Evolutionary conservation across 2,329 filamentous ascomycete species (phyloP), one percentile per base, ranked within the genome.

Genomic region (Epichloe amarillans): DNA sequence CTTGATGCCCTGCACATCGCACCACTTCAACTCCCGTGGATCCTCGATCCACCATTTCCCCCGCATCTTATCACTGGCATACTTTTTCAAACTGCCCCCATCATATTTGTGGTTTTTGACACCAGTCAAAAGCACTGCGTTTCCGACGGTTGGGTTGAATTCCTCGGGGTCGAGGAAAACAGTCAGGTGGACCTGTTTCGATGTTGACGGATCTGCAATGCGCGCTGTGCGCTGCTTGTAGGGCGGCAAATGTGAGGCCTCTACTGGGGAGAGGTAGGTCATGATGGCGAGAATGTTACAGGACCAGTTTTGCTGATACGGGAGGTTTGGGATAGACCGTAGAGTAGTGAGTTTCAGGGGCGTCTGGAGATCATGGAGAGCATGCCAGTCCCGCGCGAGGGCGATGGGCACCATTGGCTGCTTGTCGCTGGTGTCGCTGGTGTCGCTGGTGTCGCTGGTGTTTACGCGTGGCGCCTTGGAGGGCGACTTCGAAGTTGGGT

Each of bases 101-200:
- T 79, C 76, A 51, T 75, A 79, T 1, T 69, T 61, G 47, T 80
- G 77, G 35, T 80, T 80, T 80, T 80, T 80, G 2, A 79, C 75
- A 0, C 76, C 76, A 0, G 74, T 66, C 0, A 80, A 61, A 4
- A 80, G 55, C 1, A 79, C 72, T 0, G 71, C 71, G 47, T 69
- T 73, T 3, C 76, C 77, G 0, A 77, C 57, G 0, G 43, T 51
- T 0, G 77, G 76, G 1, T 52, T 54, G 55, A 80, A 80, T 0
- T 58, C 57, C 2, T 73, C 70, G 0, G 77, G 70, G 26, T 79
- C 73, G 4, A 79, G 66, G 47, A 79, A 79, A 0, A 79, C 72
- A 0, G 75, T 77, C 3, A 80, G 58, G 39, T 73, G 70, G 4
- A 80, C 72, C 19, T 71, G 72, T 57, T 77, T 77, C 6, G 66